These are phyloP conservation scores for Endoconidiophora laricicola DNA, from an alignment of 2,329 filamentous ascomycete species.

Conservation along the genomic window DNA sequence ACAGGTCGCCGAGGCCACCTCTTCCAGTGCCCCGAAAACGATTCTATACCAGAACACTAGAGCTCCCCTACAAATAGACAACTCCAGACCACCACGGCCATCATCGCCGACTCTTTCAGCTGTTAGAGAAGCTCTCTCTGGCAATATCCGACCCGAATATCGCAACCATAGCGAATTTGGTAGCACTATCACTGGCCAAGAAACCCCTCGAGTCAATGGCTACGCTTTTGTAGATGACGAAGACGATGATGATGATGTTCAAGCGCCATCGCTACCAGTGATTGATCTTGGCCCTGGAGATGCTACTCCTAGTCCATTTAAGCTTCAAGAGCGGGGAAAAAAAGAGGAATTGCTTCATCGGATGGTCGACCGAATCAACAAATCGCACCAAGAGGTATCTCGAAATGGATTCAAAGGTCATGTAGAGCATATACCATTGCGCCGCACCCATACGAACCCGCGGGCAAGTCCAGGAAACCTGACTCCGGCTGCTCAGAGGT, in stretches of 20 bases:
- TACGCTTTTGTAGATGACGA: conserved; percentile 90
- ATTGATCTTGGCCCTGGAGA: conserved; percentile 44
- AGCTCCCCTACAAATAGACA: conserved; percentile 17
- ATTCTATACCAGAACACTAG: conserved; percentile 76
- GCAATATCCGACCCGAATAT: conserved; percentile 44
- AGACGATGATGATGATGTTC: conserved; percentile 25
- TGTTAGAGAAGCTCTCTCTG: conserved; percentile 68
- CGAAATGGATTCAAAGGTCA: conserved; percentile 44
- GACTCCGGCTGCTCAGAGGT: conserved; percentile 57
- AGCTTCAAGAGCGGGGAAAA: conserved; percentile 54
- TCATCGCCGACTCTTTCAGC: conserved; percentile 72
- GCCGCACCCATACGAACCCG: conserved; percentile 20
- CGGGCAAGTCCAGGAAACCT: conserved; percentile 27
- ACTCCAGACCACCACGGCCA: conserved; percentile 31
- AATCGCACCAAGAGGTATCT: conserved; percentile 48
- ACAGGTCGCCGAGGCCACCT: conserved; percentile 51
- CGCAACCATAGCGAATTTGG: conserved; percentile 37
- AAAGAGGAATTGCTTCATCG: conserved; percentile 70
- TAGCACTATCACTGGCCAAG: conserved; percentile 31
- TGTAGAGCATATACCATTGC: conserved; percentile 40
- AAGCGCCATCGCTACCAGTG: conserved; percentile 18
- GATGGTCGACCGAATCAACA: conserved; percentile 69
- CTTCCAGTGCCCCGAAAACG: conserved; percentile 57
- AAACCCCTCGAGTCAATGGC: conserved; percentile 77
- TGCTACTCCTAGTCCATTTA: conserved; percentile 62